Evolutionary conservation across 2,329 filamentous ascomycete genomes (phyloP), one percentile per base, ranked within the genome.

Genomic region (Cryoendolithus antarcticus): DNA sequence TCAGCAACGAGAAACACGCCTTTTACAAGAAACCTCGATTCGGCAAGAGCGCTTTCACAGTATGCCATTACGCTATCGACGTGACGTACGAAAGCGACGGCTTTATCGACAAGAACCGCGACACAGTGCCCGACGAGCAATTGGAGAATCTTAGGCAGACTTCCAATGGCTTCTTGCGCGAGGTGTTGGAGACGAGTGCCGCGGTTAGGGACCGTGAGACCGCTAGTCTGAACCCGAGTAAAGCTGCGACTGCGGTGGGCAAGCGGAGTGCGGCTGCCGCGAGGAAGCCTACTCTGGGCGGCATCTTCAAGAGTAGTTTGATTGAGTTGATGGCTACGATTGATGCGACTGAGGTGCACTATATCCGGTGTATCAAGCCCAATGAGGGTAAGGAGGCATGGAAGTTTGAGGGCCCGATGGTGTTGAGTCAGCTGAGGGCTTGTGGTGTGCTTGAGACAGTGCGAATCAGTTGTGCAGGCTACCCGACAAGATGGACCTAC

Each of bases 21-120:
- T 96, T 95, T 61, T 98, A 93, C 74, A 96, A 95, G 71, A 98
- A 96, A 67, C 91, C 91, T 5, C 77, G 91, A 41, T 98, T 98
- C 54, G 91, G 91, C 51, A 96, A 96, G 64, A 94, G 88, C 9
- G 74, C 91, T 1, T 98, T 98, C 66, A 96, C 91, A 6, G 88
- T 98, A 46, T 96, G 89, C 62, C 93, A 98, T 65, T 98, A 98
- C 64, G 91, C 91, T 38, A 73, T 98, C 41, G 91, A 98, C 55
- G 91, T 98, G 52, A 96, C 89, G 11, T 98, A 98, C 60, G 91
- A 98, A 63, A 96, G 89, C 2, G 91, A 98, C 53, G 91, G 91
- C 34, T 98, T 98, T 65, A 95, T 98, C 55, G 93, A 98, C 62
- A 98, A 98, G 74, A 98, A 98, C 64, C 79, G 91, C 61, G 91